Evolutionary conservation across 176 grass and related monocot species (phyloP).

Genomic region (Rhipidocladum racemiflorum): DNA sequence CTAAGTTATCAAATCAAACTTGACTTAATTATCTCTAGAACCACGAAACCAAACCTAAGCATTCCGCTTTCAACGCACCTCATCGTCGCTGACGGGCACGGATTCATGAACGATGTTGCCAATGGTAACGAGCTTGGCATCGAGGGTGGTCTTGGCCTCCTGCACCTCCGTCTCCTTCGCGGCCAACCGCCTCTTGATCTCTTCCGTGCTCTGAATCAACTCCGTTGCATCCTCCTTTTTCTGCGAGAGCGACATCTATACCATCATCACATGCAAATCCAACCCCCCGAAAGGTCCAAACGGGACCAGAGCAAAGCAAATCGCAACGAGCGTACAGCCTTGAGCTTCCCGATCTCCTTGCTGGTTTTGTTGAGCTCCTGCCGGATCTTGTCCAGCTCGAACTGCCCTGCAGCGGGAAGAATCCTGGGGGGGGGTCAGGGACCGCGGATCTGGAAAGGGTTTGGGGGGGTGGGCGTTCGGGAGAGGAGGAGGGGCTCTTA

Average conservation of each 20-base stretch:
- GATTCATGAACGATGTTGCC: slow-evolving; percentile 84
- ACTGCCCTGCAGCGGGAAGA: slow-evolving; percentile 51
- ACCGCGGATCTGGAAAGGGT: not conserved
- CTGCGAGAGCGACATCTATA: slow-evolving; percentile 26
- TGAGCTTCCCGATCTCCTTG: slow-evolving; percentile 84
- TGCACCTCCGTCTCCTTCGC: slow-evolving; percentile 81
- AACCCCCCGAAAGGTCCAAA: not conserved
- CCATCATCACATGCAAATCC: not conserved
- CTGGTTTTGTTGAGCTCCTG: slow-evolving; percentile 84
- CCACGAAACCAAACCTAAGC: not conserved
- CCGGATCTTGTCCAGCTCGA: slow-evolving; percentile 67
- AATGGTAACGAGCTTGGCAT: slow-evolving; percentile 58
- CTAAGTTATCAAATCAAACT: not conserved
- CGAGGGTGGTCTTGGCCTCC: slow-evolving; percentile 71
- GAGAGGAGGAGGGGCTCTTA: slow-evolving; percentile 6
- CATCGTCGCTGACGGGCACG: slow-evolving; percentile 65
- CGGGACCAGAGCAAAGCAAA: not conserved
- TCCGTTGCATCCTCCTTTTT: slow-evolving; percentile 56
- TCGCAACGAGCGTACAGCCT: slow-evolving; percentile 43
- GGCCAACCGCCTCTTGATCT: slow-evolving; percentile 62
- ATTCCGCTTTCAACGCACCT: slow-evolving; percentile 32
- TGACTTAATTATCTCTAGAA: not conserved
- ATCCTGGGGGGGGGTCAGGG: not conserved
- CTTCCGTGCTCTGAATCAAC: slow-evolving; percentile 73
- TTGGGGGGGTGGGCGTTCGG: not conserved